phyloP scores from a whole-genome alignment of 148 eudicot species.

The Polygonum aviculare region DNA sequence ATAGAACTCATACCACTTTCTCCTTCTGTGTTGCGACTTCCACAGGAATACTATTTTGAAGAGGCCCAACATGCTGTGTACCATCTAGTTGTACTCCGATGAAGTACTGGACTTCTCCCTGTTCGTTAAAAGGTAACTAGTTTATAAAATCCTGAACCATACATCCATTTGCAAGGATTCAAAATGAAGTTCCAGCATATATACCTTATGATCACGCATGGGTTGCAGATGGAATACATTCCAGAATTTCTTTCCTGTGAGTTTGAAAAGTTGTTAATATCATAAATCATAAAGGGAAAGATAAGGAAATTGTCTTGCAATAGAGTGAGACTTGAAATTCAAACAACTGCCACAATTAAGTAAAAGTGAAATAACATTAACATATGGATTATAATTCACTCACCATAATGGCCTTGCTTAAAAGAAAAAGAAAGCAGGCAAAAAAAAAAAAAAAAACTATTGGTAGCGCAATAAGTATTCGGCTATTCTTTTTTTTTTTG shows the following conservation, averaged over 20 bases:
- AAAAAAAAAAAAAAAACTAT: background rate
- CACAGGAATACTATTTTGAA: conserved; percentile 74
- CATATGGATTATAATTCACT: background rate
- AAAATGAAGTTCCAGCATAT: background rate
- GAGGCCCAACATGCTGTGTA: conserved; percentile 91
- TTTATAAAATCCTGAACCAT: background rate
- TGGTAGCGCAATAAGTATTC: background rate
- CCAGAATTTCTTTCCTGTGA: conserved; percentile 92
- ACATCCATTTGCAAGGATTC: background rate
- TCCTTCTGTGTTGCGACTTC: conserved; percentile 60
- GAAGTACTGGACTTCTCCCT: conserved; percentile 84
- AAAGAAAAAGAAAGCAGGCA: background rate
- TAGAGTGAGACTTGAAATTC: background rate
- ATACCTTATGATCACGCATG: conserved; percentile 99
- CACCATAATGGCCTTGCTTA: background rate
- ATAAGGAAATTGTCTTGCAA: background rate
- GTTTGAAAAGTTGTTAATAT: conserved; percentile 2
- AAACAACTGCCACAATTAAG: background rate
- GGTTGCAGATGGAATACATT: conserved; percentile 97
- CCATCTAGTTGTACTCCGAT: conserved; percentile 62
- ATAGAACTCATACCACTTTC: conserved; percentile 37
- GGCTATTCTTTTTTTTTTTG: background rate
- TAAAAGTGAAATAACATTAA: background rate
- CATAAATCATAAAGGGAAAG: background rate
- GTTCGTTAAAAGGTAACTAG: conserved; percentile 13